Evolutionary conservation across 306 rosid genomes (phyloP), one percentile per base, ranked within the genome.

Genomic region (Cajanus cajan): DNA sequence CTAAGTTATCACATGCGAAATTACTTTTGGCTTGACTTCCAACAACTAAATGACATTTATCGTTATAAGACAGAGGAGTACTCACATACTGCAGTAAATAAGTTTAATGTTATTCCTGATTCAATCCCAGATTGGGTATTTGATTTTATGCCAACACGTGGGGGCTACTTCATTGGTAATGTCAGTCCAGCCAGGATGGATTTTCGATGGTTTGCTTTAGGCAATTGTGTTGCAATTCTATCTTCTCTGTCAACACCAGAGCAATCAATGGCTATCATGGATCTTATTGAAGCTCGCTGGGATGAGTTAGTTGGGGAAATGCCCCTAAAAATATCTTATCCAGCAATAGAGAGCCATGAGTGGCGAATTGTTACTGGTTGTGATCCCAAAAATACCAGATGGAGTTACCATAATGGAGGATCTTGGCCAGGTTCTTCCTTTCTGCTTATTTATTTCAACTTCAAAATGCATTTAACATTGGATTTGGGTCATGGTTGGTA

Each of bases 111-210:
- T 74, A 93, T 93, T 84, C 98, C 98, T 71, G 98, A 93, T 78
- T 93, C 98, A 22, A 93, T 93, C 87, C 98, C 98, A 33, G 91
- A 93, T 0, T 93, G 98, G 98, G 85, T 93, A 51, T 93, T 93
- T 84, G 98, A 93, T 40, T 93, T 93, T 80, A 90, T 93, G 98
- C 98, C 98, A 31, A 87, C 86, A 44, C 93, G 94, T 16, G 98
- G 96, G 39, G 98, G 98, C 80, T 93, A 93, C 90, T 93, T 93
- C 21, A 87, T 93, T 28, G 98, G 98, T 69, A 93, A 93, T 82
- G 98, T 93, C 11, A 93, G 98, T 80, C 98, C 98, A 14, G 98
- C 98, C n/a, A 77, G 94, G 82, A 93, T 93, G 98, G 98, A 93
- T 89, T 93, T 93, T 68, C 90, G 98, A 61, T 93, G 98, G 98